Evolutionary conservation across 1,284 basidiomycete species (phyloP), one percentile per base, ranked within the genome.

Genomic region (Malassezia brasiliensis): DNA sequence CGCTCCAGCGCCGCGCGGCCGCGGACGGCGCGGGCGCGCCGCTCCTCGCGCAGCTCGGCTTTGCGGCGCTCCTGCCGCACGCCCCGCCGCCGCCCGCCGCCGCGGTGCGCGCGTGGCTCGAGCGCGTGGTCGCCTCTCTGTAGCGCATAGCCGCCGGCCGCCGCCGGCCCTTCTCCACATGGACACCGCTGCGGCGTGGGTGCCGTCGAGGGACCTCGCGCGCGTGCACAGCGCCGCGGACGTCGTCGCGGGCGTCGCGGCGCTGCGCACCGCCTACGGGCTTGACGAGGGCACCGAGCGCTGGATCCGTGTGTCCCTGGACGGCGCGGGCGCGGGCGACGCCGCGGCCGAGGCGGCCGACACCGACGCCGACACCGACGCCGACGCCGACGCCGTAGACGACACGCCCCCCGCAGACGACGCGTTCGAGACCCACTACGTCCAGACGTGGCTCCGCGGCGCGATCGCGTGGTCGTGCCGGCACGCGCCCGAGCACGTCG

Each of bases 341-440:
- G 32, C 2, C 19, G 30, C 14, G 4, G 14, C 11, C 6, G 9
- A 30, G 6, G 5, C n/a, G 8, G 45, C 36, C 35, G 50, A 45
- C 30, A 19, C 34, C 42, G n/a, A 41, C 25, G 25, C 25, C 25
- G 25, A 28, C 25, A 28, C 25, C 3, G 25, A 28, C 25, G 25
- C 25, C 25, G 25, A 28, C 17, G 28, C 41, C 15, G 48, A 50
- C n/a, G n/a, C n/a, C n/a, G n/a, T n/a, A n/a, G n/a, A n/a, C n/a
- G n/a, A n/a, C n/a, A n/a, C n/a, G n/a, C n/a, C n/a, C n/a, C n/a
- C n/a, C n/a, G n/a, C n/a, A n/a, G n/a, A n/a, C 20, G 54, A 56
- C 36, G 31, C 38, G 20, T 56, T 51, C 41, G 54, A 56, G 50
- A 34, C 44, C 19, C 49, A 42, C 4, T 56, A 39, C 25, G 54